phyloP scores from a whole-genome alignment of 2,329 filamentous ascomycete species.

The Epichloe uncinata region DNA sequence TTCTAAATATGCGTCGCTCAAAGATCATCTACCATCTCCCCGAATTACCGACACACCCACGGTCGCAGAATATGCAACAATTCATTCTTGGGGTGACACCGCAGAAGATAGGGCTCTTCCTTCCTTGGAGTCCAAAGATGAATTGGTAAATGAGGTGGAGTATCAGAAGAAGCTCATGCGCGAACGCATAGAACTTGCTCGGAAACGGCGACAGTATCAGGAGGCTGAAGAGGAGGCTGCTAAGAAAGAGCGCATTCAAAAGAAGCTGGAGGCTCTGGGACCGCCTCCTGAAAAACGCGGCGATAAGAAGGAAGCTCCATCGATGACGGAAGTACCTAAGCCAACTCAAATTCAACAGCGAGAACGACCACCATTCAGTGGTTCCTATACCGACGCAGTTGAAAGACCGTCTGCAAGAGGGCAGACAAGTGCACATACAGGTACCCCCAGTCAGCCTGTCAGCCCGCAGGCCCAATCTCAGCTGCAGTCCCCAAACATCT shows the following conservation, averaged over 20 bases:
- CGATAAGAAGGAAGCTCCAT: conserved; percentile 34
- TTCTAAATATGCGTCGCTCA: conserved; percentile 11
- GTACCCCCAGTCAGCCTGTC: background rate
- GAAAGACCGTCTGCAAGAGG: background rate
- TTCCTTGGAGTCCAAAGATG: conserved; percentile 18
- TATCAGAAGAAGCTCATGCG: conserved; percentile 61
- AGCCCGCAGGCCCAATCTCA: conserved; percentile 4
- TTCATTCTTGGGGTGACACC: conserved; percentile 18
- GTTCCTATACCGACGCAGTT: conserved; percentile 3
- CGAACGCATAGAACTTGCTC: conserved; percentile 54
- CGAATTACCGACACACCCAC: conserved; percentile 29
- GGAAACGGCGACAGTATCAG: conserved; percentile 54
- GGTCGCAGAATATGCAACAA: conserved; percentile 25
- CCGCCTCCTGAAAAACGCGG: conserved; percentile 48
- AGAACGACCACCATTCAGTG: conserved; percentile 11
- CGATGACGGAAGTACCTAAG: conserved; percentile 27
- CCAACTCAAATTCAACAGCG: conserved; percentile 24
- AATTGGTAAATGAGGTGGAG: conserved; percentile 42
- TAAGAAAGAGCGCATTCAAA: conserved; percentile 53
- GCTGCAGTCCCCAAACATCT: conserved; percentile 8
- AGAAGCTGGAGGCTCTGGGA: conserved; percentile 59
- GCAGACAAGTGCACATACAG: conserved; percentile 1
- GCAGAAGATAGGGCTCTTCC: conserved; percentile 18
- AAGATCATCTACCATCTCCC: conserved; percentile 15
- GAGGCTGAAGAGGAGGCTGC: conserved; percentile 62